Conservation (phyloP, 2,329 filamentous ascomycete species). For the Colletotrichum nymphaeae region DNA sequence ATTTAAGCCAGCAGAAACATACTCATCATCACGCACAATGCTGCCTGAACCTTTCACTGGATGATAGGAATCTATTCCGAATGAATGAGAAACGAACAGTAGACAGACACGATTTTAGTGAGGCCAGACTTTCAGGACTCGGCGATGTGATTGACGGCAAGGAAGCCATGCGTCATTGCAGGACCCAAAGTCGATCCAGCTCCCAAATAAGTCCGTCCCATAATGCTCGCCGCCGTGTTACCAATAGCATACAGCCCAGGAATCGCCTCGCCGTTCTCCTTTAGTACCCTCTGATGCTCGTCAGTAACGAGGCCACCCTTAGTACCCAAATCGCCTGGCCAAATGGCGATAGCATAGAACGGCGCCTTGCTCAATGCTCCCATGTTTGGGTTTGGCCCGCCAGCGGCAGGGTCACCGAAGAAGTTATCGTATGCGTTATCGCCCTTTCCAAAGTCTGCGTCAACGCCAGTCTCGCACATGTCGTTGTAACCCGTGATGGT, state of each 20-base stretch:
- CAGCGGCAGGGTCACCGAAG: conserved; percentile 43
- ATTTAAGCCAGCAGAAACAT: no score
- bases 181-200: conserved; percentile 49
- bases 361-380: conserved; percentile 40
- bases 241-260: conserved; percentile 48
- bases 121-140: not conserved
- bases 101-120: no score
- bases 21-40: no score
- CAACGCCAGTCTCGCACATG: conserved; percentile 42
- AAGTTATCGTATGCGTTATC: conserved; percentile 44
- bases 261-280: conserved; percentile 37
- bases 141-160: conserved; percentile 35
- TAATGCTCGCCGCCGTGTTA: conserved; percentile 46
- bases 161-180: conserved; percentile 48
- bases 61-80: no score
- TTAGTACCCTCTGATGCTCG: conserved; percentile 43
- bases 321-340: conserved; percentile 50
- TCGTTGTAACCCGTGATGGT: conserved; percentile 45
- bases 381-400: conserved; percentile 12
- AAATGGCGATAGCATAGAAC: conserved; percentile 45
- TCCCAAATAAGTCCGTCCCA: conserved; percentile 48
- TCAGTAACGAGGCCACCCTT: conserved; percentile 51
- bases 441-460: conserved; percentile 48
- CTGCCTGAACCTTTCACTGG: no score
- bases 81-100: no score